Evolutionary conservation across 2,329 filamentous ascomycete species (phyloP).

Genomic region (Stachybotrys echinatus): DNA sequence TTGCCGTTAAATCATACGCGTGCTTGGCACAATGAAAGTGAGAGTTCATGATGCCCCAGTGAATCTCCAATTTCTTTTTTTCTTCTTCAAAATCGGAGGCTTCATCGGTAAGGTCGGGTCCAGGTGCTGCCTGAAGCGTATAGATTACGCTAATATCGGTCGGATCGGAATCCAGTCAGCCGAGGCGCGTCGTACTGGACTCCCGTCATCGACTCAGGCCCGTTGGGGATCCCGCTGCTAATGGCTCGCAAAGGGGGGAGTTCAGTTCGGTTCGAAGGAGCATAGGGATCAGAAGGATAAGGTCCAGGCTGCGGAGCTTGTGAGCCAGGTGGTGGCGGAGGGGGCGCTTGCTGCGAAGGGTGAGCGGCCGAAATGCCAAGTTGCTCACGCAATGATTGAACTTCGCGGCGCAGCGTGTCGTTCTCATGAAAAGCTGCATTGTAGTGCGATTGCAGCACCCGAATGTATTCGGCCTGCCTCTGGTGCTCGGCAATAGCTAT

Average conservation of each 20-base stretch:
- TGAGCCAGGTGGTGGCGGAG: slow-evolving; percentile 15
- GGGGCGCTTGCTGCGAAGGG: slow-evolving; percentile 19
- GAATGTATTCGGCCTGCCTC: slow-evolving; percentile 44
- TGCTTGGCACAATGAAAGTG: background rate
- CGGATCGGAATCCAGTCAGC: slow-evolving; percentile 40
- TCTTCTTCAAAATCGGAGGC: too few species aligned
- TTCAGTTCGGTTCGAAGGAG: slow-evolving; percentile 36
- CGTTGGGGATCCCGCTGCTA: slow-evolving; percentile 34
- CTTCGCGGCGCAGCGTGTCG: slow-evolving; percentile 43
- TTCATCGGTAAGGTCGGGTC: too few species aligned
- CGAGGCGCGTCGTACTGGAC: slow-evolving; percentile 55
- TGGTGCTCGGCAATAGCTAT: slow-evolving; percentile 58
- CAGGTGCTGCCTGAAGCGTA: too few species aligned
- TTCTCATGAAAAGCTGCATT: slow-evolving; percentile 36
- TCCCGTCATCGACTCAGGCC: slow-evolving; percentile 59
- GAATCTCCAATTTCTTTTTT: background rate
- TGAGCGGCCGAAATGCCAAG: slow-evolving; percentile 20
- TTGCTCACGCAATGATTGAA: slow-evolving; percentile 33
- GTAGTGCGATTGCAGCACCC: slow-evolving; percentile 39
- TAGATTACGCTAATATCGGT: slow-evolving; percentile 28
- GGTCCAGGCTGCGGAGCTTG: slow-evolving; percentile 12
- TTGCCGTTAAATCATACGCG: background rate
- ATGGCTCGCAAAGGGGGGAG: slow-evolving; percentile 53
- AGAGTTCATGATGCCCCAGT: background rate
- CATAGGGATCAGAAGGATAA: slow-evolving; percentile 24